Conservation (phyloP, 2,329 filamentous ascomycete species). For the Penicillium hesseltinei region DNA sequence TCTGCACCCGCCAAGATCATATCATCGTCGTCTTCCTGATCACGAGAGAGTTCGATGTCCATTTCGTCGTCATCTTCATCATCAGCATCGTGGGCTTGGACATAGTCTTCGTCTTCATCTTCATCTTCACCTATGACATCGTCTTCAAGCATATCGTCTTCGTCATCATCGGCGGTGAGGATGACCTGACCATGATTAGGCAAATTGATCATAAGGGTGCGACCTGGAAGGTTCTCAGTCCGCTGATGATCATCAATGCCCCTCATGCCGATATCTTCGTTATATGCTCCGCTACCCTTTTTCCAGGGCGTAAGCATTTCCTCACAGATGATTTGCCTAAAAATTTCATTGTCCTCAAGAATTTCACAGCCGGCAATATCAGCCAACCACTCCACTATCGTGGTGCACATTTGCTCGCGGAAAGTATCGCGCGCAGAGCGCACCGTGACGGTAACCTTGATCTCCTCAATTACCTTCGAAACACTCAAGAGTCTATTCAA, state of each 20-base stretch:
- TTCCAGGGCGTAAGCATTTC: constrained; percentile 87
- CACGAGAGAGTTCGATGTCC: constrained; percentile 31
- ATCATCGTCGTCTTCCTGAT: constrained; percentile 51
- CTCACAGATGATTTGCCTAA: constrained; percentile 82
- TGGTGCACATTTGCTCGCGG: constrained; percentile 97
- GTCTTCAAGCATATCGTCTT: constrained; percentile 37
- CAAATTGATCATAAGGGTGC: constrained; percentile 42
- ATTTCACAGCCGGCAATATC: constrained; percentile 90
- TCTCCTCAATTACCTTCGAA: constrained; percentile 85
- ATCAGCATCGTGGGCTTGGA: constrained; percentile 51
- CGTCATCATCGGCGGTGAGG: constrained; percentile 50
- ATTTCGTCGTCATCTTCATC: constrained; percentile 47
- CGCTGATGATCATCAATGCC: constrained; percentile 79
- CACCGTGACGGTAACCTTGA: constrained; percentile 93
- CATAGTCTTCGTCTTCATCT: constrained; percentile 47
- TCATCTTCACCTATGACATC: constrained; percentile 28
- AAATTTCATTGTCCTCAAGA: constrained; percentile 72
- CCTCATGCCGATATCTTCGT: constrained; percentile 72
- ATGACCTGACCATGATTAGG: constrained; percentile 43
- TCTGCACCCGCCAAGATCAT: constrained; percentile 57
- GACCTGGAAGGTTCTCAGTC: constrained; percentile 51
- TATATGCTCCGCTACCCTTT: constrained; percentile 76
- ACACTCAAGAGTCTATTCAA: constrained; percentile 71
- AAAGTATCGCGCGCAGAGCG: constrained; percentile 92
- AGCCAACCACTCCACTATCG: constrained; percentile 91